phyloP scores from a whole-genome alignment of 23 red algal genomes.

The Chondrus crispus region DNA sequence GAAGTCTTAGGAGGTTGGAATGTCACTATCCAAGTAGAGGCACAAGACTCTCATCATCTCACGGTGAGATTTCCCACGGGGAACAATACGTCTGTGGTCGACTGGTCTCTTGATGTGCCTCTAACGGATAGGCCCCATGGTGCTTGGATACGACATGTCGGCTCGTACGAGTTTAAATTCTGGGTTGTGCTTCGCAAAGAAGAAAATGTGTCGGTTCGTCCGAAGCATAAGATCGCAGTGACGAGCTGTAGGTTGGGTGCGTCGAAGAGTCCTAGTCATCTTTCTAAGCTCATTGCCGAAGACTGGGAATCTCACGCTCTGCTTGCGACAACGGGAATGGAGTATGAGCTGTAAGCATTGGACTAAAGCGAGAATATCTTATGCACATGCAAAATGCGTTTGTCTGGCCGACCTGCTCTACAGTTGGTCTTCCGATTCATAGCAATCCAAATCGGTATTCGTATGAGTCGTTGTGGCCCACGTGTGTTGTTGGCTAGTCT shows the following conservation, averaged over 20 bases:
- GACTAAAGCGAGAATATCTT: too few relatives aligned
- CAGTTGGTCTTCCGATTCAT: too few relatives aligned
- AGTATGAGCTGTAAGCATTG: conserved; percentile 43
- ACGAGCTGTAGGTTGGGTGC: conserved; percentile 18
- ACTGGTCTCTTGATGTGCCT: conserved; percentile 31
- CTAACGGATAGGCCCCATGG: not conserved
- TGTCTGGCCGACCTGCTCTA: too few relatives aligned
- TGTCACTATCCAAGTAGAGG: conserved; percentile 5
- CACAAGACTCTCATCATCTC: conserved; percentile 23
- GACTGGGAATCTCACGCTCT: conserved; percentile 9
- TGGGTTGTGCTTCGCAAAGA: conserved; percentile 19
- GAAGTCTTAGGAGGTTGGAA: conserved; percentile 31
- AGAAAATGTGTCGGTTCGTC: not conserved
- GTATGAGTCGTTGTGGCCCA: too few relatives aligned
- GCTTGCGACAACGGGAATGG: not conserved
- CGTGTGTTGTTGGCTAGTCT: too few relatives aligned
- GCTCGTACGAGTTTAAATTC: not conserved
- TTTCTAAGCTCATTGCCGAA: conserved; percentile 12
- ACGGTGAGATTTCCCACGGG: conserved; percentile 23
- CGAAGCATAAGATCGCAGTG: not conserved
- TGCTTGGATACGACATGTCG: conserved; percentile 39
- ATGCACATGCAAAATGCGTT: too few relatives aligned
- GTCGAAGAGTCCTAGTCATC: conserved; percentile 7
- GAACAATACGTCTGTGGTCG: not conserved
- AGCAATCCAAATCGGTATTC: too few relatives aligned